Base-by-base conservation (phyloP, 2,329 filamentous ascomycete species). In the Aspergillus niger region DNA sequence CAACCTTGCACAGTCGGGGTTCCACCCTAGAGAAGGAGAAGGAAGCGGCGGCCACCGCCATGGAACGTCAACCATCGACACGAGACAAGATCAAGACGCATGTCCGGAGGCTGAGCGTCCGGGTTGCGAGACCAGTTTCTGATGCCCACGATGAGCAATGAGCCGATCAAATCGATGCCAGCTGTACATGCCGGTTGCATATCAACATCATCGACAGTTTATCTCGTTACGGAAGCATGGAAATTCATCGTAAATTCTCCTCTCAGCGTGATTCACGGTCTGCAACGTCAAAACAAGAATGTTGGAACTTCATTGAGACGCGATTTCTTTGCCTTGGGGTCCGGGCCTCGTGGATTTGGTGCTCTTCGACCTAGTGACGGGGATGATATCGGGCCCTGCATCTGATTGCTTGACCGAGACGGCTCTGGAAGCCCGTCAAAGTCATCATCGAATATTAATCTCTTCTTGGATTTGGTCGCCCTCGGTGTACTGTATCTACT, bases 291-390 rank as follows among this genome's bases (percentile, higher is more conserved):
- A 36, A 77, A 61, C 48, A 80, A 59, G 69, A 80, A 81, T 52
- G 76, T 79, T 39, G 79, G 79, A 48, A 80, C 76, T 67, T 80
- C 76, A 59, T 75, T 76, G 39, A 78, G 72, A 47, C 75, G 72
- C 32, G 74, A 72, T 65, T 74, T 75, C 60, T 76, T 77, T 55
- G 70, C 61, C 56, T 66, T 63, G 47, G 69, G 60, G 59, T 69
- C 67, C 49, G 69, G 63, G 30, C 58, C 59, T 13, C 55, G 60
- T 55, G 57, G 51, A 41, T 55, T 57, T 8, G 47, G 66, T 49
- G 64, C 54, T 17, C 55, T 55, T 58, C 62, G 58, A 10, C 58
- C 58, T 50, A 56, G 55, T 53, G 68, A 62, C 32, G 62, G 32
- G 39, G 55, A 60, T 24, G 52, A 38, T 44, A 62, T 64, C 55